Evolutionary conservation across 2,329 filamentous ascomycete genomes (phyloP).

Genomic region (Cadophora sp.): DNA sequence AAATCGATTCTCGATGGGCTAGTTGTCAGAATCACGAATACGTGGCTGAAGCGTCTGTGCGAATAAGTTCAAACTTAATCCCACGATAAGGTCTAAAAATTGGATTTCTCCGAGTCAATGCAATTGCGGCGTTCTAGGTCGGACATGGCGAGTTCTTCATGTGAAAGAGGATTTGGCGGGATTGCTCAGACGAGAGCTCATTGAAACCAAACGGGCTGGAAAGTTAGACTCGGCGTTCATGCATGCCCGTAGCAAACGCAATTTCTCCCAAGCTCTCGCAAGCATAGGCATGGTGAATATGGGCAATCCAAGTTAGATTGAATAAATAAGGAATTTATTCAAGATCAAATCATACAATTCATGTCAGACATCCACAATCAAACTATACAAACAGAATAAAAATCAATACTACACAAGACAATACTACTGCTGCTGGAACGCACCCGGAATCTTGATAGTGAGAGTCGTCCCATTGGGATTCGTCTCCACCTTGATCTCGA

Average conservation of each 20-base stretch:
- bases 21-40: neutral
- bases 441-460: slow-evolving; percentile 38
- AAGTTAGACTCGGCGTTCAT: neutral
- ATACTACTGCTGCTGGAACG: slow-evolving; percentile 27
- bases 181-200: neutral
- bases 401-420: neutral
- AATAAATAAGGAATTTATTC: neutral
- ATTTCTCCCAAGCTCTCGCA: neutral
- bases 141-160: neutral
- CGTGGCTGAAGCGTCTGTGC: neutral
- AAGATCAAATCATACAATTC: neutral
- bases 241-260: no score
- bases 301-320: neutral
- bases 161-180: neutral
- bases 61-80: neutral
- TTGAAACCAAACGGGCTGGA: neutral
- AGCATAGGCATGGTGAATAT: neutral
- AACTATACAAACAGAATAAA: neutral
- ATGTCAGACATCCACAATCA: neutral
- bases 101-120: neutral
- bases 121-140: neutral
- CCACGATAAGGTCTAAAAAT: neutral
- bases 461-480: slow-evolving; percentile 38
- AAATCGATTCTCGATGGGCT: neutral
- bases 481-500: slow-evolving; percentile 39